A percentile compares a stretch with the other conserved stretches of the same genome.
Evolutionary conservation across 2,329 filamentous ascomycete species (phyloP).

Genomic region (Fusarium armeniacum): DNA sequence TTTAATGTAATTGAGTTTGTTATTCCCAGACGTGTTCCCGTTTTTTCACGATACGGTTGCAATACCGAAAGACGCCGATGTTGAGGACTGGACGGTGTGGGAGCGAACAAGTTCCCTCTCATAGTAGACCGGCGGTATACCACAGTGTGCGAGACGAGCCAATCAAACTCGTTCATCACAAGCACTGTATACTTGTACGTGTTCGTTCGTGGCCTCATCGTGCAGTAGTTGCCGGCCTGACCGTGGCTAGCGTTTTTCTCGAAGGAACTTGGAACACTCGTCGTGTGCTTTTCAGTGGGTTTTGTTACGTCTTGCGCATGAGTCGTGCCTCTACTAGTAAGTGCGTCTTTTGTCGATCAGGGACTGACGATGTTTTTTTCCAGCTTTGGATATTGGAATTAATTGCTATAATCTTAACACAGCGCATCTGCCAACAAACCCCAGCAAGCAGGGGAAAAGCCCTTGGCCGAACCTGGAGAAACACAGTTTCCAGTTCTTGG

Average conservation of each 20-base stretch:
- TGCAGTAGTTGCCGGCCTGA: conserved; percentile 50
- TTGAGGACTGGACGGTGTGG: conserved; percentile 6
- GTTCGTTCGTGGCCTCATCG: conserved; percentile 43
- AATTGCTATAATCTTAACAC: conserved; percentile 28
- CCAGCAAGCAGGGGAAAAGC: neutral
- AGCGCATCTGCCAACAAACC: conserved; percentile 22
- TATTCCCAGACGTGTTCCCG: conserved; percentile 34
- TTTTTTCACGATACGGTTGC: conserved; percentile 7
- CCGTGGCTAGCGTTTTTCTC: conserved; percentile 47
- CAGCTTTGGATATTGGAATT: conserved; percentile 6
- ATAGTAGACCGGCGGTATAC: conserved; percentile 8
- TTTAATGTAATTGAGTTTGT: neutral
- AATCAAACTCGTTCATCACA: conserved; percentile 1
- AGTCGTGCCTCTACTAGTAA: conserved; percentile 23
- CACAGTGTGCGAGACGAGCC: conserved; percentile 37
- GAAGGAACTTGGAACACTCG: conserved; percentile 40
- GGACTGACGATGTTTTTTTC: conserved; percentile 3
- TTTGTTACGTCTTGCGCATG: conserved; percentile 24
- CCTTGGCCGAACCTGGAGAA: conserved; percentile 48
- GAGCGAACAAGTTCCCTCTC: conserved; percentile 1
- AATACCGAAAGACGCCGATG: conserved; percentile 24
- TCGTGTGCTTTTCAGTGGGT: conserved; percentile 42
- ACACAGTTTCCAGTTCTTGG: conserved; percentile 23
- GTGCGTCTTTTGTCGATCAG: conserved; percentile 19
- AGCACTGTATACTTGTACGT: conserved; percentile 44